phyloP scores from a whole-genome alignment of 2,329 filamentous ascomycete species.

The Aspergillus fischeri region DNA sequence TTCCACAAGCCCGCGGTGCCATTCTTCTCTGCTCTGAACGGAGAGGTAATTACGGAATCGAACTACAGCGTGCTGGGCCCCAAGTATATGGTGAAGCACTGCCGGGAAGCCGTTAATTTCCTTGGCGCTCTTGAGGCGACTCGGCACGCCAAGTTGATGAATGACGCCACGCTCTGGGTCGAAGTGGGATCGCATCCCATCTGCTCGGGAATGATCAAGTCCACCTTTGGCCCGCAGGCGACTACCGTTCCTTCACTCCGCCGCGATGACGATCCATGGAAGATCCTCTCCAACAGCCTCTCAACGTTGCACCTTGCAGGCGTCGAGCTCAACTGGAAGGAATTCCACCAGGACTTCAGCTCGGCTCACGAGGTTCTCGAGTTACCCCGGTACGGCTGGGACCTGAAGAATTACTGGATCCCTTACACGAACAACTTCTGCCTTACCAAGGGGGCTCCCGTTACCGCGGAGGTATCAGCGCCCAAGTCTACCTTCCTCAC shows the following conservation, averaged over 20 bases:
- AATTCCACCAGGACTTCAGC: conserved; percentile 41
- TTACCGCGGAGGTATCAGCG: conserved; percentile 9
- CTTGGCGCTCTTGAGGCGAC: conserved; percentile 40
- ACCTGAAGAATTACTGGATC: conserved; percentile 41
- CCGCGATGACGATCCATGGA: conserved; percentile 42
- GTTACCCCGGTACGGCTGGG: conserved; percentile 37
- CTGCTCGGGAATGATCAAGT: conserved; percentile 44
- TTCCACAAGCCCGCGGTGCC: conserved; percentile 40
- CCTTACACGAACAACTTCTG: conserved; percentile 35
- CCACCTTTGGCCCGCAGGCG: conserved; percentile 58
- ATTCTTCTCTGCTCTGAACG: conserved; percentile 45
- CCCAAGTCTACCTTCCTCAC: conserved; percentile 23
- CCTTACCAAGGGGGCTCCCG: conserved; percentile 30
- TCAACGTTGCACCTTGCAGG: conserved; percentile 35
- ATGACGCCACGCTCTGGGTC: conserved; percentile 67
- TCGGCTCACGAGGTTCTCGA: conserved; percentile 28
- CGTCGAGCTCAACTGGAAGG: conserved; percentile 39
- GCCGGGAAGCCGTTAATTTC: conserved; percentile 46
- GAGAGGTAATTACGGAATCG: conserved; percentile 37
- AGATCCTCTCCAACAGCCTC: conserved; percentile 35
- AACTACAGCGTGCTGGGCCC: conserved; percentile 32
- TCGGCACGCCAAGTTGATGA: conserved; percentile 45
- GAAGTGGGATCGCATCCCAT: conserved; percentile 55
- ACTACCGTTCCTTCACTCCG: conserved; percentile 45
- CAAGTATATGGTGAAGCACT: conserved; percentile 40